Evolutionary conservation across 2,329 filamentous ascomycete genomes (phyloP), one percentile per base, ranked within the genome.

Genomic region (Curvularia verruculosa): DNA sequence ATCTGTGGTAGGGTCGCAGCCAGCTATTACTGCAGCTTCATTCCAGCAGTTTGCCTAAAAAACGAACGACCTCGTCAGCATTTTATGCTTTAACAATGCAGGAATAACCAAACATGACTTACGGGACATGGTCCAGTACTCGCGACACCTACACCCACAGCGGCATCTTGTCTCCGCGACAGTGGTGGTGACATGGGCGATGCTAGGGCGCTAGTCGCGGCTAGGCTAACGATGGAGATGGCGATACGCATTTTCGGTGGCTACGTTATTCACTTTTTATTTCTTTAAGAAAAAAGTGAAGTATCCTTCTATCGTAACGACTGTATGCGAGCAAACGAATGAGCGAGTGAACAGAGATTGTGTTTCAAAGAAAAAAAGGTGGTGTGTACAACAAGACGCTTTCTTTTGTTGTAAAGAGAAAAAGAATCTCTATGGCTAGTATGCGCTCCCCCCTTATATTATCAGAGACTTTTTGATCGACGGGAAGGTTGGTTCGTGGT

Each of bases 21-120:
- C 54, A 26, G 67, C 69, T 34, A 59, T 46, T 28, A 50, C 65
- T 19, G 67, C 72, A 4, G 65, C 66, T 56, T 73, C 67, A 39
- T 75, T 73, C 72, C 72, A 75, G 55, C 73, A 75, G 29, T 71
- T 63, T 51, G 59, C 60, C 73, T 75, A 43, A 28, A 10, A 9
- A n/a, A 5, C 2, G 9, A n/a, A 5, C 2, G 9, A 6, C 10
- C 10, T 36, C 2, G 46, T 64, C 28, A 68, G 60, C 23, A 19
- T 6, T n/a, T 26, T 13, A 13, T 36, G 31, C 15, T 31, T n/a
- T 26, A 13, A 31, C 29, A 13, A 31, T 31, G 10, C 29, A 31
- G 29, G 12, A 28, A 15, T 12, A 19, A 46, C 15, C 26, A 29
- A 29, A 7, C 26, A 39, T n/a, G 15, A 13, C 45, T 44, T 67